These are phyloP conservation scores for Claviceps spartinae DNA, from an alignment of 2,329 filamentous ascomycete species.

Conservation along the genomic window DNA sequence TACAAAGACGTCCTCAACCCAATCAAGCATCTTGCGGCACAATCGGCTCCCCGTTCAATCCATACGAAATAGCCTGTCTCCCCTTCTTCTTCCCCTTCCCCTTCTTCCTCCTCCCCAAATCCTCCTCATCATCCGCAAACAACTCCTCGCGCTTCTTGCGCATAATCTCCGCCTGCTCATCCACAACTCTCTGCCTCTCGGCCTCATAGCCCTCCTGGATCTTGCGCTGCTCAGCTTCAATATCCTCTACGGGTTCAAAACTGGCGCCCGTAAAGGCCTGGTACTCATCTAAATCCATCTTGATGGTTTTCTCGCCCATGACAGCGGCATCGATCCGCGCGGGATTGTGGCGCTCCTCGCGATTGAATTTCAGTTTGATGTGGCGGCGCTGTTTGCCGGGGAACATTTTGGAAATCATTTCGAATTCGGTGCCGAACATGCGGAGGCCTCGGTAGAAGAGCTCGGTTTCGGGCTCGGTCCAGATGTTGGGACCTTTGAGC, in stretches of 20 bases:
- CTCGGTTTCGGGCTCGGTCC: conserved; percentile 59
- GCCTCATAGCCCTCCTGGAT: conserved; percentile 32
- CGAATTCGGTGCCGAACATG: conserved; percentile 74
- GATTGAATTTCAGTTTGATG: conserved; percentile 72
- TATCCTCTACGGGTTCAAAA: conserved; percentile 41
- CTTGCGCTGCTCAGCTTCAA: conserved; percentile 40
- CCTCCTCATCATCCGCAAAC: conserved; percentile 27
- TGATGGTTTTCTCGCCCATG: conserved; percentile 41
- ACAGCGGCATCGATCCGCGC: conserved; percentile 50
- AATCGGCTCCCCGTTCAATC: conserved; percentile 25
- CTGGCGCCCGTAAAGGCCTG: conserved; percentile 37
- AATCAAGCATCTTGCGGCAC: conserved; percentile 10
- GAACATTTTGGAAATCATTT: conserved; percentile 67
- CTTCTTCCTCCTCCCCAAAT: conserved; percentile 21
- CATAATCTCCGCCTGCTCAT: conserved; percentile 34
- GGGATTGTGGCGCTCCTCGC: conserved; percentile 58
- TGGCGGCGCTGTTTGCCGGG: conserved; percentile 55
- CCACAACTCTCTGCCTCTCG: conserved; percentile 27
- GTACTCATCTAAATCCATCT: conserved; percentile 49
- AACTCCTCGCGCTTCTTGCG: conserved; percentile 35
- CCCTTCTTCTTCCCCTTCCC: conserved; percentile 19
- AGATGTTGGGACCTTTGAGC: conserved; percentile 49
- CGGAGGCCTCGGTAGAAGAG: conserved; percentile 61
- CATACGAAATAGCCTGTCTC: conserved; percentile 21
- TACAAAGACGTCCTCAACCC: background rate